Base-by-base conservation (phyloP, 1,284 basidiomycete genomes). In the Boletus sp. region DNA sequence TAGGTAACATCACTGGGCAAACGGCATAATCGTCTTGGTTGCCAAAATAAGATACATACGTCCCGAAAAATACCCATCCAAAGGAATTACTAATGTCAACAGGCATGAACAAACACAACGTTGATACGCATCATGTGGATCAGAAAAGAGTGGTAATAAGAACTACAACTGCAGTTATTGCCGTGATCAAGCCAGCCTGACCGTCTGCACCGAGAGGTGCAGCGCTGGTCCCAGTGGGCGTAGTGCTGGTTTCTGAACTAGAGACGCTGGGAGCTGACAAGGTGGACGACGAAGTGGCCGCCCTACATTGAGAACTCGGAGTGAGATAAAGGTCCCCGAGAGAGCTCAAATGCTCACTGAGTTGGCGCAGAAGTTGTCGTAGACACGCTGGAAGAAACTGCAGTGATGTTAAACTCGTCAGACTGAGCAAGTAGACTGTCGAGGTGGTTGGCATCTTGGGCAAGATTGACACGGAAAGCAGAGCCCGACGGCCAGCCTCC, bases 391-490 rank as follows among this genome's bases (percentile, higher is more conserved):
- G 67, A 59, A 44, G 66, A 56, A 30, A 60, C 50, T 1, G 58
- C 50, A 38, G 64, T 71, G 66, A 91, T 82, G 49, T 61, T 61
- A 62, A 86, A 88, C 44, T 75, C 54, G 14, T 41, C 37, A 16
- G 82, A 89, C 68, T 91, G 86, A 38, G 88, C 84, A 44, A 76
- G 71, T 53, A 89, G 78, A 46, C 67, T 65, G 62, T 69, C 65
- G 16, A 74, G 61, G 39, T 77, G 50, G 23, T 74, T 48, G 5
- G 72, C 54, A 53, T 77, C 71, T 58, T 72, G 57, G 54, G 84
- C 78, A 27, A 92, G 65, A 72, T 91, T 89, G 65, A 92, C 74
- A 47, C 79, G 81, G 77, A 75, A 89, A 44, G 61, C 69, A 23
- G 54, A 47, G 51, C 82, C 82, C 14, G 65, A 50, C 9, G 76